Base-by-base conservation (phyloP, 2,329 filamentous ascomycete genomes). In the Cryphonectria japonica region DNA sequence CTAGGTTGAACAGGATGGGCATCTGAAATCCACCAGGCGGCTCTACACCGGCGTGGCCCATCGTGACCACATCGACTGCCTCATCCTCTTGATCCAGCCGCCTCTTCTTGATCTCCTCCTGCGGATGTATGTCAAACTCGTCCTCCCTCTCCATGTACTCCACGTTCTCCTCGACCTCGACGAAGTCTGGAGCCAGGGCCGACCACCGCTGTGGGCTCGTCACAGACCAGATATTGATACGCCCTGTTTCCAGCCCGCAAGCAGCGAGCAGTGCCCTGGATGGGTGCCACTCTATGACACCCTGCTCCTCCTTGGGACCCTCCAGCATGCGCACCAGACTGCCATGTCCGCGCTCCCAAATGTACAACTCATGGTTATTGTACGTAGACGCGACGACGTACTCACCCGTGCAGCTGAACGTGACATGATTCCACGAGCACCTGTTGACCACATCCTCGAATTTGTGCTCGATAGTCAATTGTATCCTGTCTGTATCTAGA, bases 311-410 rank as follows among this genome's bases (percentile, higher is more conserved):
- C 77, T 97, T 97, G 1, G 95, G 95, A 0, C 96, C 95, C 80
- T 99, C 97, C 54, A 99, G 86, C 84, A 99, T 99, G 80, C 97
- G 97, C 68, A 98, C 95, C 70, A 99, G 84, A 81, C 94, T 97
- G 66, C 96, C 96, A 77, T 97, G 94, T 69, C 92, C 92, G 69
- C 96, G 90, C 82, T 99, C 96, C 96, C 95, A 98, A 39, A 98
- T 95, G 81, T 98, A 98, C 74, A 99, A 93, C 81, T 99, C 95
- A 77, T 98, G 95, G 78, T 99, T 99, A 86, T 98, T 98, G 80
- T 94, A 97, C 1, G 96, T 98, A 37, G 94, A 97, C 0, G 97
- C 96, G 34, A 94, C 94, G 57, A 99, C 94, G 79, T 98, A 98
- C 81, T 99, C 96, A 67, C 94, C 95, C 0, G 93, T 96, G 0